These are phyloP conservation scores for Chalciporus pseudorubinellus DNA, from an alignment of 768 basidiomycete genomes.

Conservation along the genomic window DNA sequence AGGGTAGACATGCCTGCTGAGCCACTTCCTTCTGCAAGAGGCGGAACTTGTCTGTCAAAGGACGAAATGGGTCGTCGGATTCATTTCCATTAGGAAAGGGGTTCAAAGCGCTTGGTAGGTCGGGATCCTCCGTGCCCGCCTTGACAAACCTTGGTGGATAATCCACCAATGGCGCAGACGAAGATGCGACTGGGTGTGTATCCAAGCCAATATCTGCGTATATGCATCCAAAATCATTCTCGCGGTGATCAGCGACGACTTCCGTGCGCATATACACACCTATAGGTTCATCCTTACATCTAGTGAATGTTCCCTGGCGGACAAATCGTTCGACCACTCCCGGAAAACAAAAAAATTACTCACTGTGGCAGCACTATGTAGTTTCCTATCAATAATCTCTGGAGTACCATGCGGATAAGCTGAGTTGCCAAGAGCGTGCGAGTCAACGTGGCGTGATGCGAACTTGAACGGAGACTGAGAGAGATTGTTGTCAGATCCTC, in stretches of 20 bases:
- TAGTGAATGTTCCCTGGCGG: constrained; percentile 10
- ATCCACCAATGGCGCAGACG: constrained; percentile 6
- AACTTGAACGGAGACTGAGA: constrained; percentile 9
- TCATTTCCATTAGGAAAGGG: no score
- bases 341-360: neutral
- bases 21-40: constrained; percentile 10
- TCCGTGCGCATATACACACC: constrained; percentile 26
- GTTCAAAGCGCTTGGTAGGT: neutral
- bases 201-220: constrained; percentile 10
- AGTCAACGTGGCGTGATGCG: constrained; percentile 12
- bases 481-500: constrained; percentile 5
- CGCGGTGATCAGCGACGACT: neutral
- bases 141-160: constrained; percentile 6
- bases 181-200: constrained; percentile 1
- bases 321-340: neutral
- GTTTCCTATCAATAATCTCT: constrained; percentile 8
- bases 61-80: constrained; percentile 1
- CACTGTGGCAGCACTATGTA: constrained; percentile 5
- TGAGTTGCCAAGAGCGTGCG: constrained; percentile 7
- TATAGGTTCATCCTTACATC: constrained; percentile 7
- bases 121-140: constrained; percentile 6
- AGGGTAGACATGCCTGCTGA: constrained; percentile 9
- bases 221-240: constrained; percentile 8
- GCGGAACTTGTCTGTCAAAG: neutral
- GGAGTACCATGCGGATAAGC: constrained; percentile 1